Evolutionary conservation across 2,329 filamentous ascomycete genomes (phyloP).

Genomic region (Mollisiaceae sp.): DNA sequence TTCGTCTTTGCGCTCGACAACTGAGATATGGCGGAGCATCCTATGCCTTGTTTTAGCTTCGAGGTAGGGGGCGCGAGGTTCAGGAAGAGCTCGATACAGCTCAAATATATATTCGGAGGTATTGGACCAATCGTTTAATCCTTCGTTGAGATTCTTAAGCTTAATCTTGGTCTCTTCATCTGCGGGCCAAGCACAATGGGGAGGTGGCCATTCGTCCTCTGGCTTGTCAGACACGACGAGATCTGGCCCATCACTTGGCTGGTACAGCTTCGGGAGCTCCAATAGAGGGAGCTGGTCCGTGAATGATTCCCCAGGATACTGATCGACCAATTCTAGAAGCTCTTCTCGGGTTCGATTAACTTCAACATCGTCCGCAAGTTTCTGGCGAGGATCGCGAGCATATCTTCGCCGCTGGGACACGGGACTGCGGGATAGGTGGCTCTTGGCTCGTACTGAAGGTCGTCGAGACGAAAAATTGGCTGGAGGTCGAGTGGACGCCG

Average conservation of each 20-base stretch:
- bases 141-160: slow-evolving; percentile 34
- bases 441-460: slow-evolving; percentile 22
- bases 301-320: slow-evolving; percentile 53
- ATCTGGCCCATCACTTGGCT: slow-evolving; percentile 54
- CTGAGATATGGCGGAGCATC: slow-evolving; percentile 40
- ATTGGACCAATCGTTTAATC: slow-evolving; percentile 27
- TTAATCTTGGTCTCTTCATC: slow-evolving; percentile 36
- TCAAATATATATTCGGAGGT: slow-evolving; percentile 41
- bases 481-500: slow-evolving; percentile 22
- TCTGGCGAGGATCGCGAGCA: slow-evolving; percentile 13
- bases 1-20: slow-evolving; percentile 42
- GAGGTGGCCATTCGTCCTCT: slow-evolving; percentile 50
- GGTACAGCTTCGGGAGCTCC: slow-evolving; percentile 58
- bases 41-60: slow-evolving; percentile 36
- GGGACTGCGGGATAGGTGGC: slow-evolving; percentile 13
- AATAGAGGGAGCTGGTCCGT: slow-evolving; percentile 59
- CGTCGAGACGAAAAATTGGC: slow-evolving; percentile 33
- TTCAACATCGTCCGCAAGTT: slow-evolving; percentile 13
- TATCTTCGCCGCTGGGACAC: slow-evolving; percentile 28
- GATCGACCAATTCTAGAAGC: slow-evolving; percentile 58
- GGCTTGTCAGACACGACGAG: slow-evolving; percentile 55
- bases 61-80: slow-evolving; percentile 42
- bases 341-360: slow-evolving; percentile 47
- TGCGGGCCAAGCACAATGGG: slow-evolving; percentile 39
- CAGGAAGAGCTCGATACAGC: slow-evolving; percentile 44